A percentile compares a stretch with the other conserved stretches of the same genome.
phyloP scores from a whole-genome alignment of 192 early-diverging fungal genomes.

The Rhizoclosmatium globosum region DNA sequence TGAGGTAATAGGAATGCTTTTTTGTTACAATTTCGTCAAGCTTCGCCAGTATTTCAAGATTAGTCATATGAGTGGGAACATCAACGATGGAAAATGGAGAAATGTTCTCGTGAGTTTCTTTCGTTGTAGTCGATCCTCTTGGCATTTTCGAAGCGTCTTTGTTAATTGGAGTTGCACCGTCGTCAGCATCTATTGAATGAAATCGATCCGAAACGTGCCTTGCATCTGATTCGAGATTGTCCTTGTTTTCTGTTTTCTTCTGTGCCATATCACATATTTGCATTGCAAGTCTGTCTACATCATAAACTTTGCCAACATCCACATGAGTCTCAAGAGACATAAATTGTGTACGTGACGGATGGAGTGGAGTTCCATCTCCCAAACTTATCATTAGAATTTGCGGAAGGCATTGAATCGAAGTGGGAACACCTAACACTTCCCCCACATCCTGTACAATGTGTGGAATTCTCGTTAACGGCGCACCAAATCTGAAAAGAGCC shows the following conservation, averaged over 20 bases:
- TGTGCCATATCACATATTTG: background rate
- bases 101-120: background rate
- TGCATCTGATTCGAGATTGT: background rate
- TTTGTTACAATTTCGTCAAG: conserved; percentile 18
- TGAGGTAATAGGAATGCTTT: background rate
- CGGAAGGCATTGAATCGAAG: conserved; percentile 18
- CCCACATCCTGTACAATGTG: background rate
- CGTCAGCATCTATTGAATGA: background rate
- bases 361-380: conserved; percentile 6
- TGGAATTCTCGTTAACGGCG: conserved; percentile 14
- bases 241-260: background rate
- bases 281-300: conserved; percentile 29
- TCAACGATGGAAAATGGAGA: background rate
- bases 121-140: background rate
- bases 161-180: background rate
- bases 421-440: conserved; percentile 4
- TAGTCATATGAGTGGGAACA: background rate
- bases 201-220: too few relatives aligned
- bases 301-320: conserved; percentile 20
- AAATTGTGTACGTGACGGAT: conserved; percentile 29
- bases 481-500: conserved; percentile 15
- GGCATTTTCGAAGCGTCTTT: background rate
- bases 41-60: background rate
- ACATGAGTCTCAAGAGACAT: background rate
- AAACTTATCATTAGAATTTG: conserved; percentile 23